Evolutionary conservation across 768 basidiomycete species (phyloP), one percentile per base, ranked within the genome.

Genomic region (Strobilomyces dryophilus): DNA sequence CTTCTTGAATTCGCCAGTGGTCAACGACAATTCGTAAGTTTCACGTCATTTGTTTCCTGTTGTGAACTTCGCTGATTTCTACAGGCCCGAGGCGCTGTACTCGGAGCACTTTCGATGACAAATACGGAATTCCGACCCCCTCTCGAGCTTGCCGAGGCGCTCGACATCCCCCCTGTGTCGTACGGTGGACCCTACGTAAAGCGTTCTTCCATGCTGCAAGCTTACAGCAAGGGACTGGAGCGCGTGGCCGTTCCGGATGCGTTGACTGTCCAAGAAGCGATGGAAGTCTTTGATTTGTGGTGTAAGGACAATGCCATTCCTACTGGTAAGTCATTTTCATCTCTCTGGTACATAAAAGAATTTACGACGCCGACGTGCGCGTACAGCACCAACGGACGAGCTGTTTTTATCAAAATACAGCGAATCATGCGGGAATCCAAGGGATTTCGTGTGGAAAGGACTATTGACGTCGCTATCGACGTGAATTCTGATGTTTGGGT

Each of bases 1-100:
- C 71, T 93, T 35, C 73, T 97, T 36, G 89, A 94, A 52, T 93
- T 80, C 53, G 82, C 87, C 1, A 80, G 82, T n/a, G 91, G 92
- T 18, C 73, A 75, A 59, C 78, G 79, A 49, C 61, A 71, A 29
- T 84, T 95, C 47, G 89, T 91, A 63, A 51, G 87, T 78, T 18
- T 31, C 37, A n/a, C n/a, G 14, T 5, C 35, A 27, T 35, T 46
- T 11, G 14, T 34, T 8, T 8, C 21, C 15, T 35, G 3, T 31
- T 45, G 14, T 31, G 27, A 56, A 35, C 34, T 39, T 47, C 47
- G n/a, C 45, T 53, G 41, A 44, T 15, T 49, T 14, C 52, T 17
- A 5, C 45, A 93, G 90, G 67, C 76, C 0, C 79, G 78, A 2
- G 93, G 93, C 40, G 82, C 84, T 0, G 73, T 94, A 46, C 61